Conservation (phyloP, 352 stramenopile genomes). For the Globisporangium yorkense region DNA sequence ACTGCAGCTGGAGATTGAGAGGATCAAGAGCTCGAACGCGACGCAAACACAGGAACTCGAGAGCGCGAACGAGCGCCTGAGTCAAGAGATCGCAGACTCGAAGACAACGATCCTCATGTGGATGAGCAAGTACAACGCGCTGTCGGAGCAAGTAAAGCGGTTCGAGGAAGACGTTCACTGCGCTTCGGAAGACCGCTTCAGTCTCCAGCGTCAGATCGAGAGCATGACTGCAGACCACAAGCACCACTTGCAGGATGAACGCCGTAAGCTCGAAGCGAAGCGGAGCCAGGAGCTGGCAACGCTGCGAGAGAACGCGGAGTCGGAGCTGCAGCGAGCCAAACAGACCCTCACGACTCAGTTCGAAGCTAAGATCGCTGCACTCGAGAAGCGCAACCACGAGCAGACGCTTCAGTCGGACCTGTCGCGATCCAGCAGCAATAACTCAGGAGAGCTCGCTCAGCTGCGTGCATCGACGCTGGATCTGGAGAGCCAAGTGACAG, state of each 20-base stretch:
- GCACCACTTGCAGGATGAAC: slow-evolving; percentile 2
- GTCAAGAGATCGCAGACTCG: slow-evolving; percentile 34
- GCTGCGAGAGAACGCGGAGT: neutral
- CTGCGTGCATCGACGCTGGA: slow-evolving; percentile 3
- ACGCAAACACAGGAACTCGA: slow-evolving; percentile 5
- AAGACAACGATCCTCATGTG: slow-evolving; percentile 65
- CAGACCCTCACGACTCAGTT: slow-evolving; percentile 6
- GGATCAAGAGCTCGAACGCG: neutral
- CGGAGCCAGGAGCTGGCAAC: neutral
- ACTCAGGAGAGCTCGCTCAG: slow-evolving; percentile 7
- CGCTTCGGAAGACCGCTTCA: slow-evolving; percentile 28
- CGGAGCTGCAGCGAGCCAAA: neutral
- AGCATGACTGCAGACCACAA: slow-evolving; percentile 13
- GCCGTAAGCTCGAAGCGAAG: neutral
- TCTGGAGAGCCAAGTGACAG: slow-evolving; percentile 7
- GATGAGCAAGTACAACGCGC: slow-evolving; percentile 58
- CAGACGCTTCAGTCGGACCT: slow-evolving; percentile 7
- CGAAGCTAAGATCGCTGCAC: slow-evolving; percentile 10
- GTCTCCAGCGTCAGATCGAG: slow-evolving; percentile 20
- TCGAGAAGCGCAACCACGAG: slow-evolving; percentile 2
- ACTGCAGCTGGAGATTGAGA: slow-evolving; percentile 9
- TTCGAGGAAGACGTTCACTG: slow-evolving; percentile 24
- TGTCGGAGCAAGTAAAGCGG: slow-evolving; percentile 23
- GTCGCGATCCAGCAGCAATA: slow-evolving; percentile 13
- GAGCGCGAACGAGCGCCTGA: slow-evolving; percentile 1